phyloP scores from a whole-genome alignment of 73 alveolate species.

The Paramecium pentaurelia region DNA sequence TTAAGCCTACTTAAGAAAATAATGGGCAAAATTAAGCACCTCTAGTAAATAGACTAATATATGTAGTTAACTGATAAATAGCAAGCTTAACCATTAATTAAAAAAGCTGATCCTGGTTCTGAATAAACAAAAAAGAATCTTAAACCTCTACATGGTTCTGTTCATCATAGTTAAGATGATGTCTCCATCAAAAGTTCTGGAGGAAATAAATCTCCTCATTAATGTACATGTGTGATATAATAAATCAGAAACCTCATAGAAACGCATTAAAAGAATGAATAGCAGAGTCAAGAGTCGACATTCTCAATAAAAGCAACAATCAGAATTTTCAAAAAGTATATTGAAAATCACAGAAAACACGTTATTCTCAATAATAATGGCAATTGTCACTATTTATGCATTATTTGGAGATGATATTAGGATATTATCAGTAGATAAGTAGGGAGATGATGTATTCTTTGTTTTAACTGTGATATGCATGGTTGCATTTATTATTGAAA shows the following conservation, averaged over 20 bases:
- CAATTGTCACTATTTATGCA: conserved; percentile 81
- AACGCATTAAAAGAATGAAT: neutral
- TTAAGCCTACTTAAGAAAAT: neutral
- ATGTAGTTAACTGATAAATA: conserved; percentile 23
- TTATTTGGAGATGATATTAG: conserved; percentile 87
- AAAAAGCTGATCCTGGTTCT: neutral
- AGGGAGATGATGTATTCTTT: conserved; percentile 57
- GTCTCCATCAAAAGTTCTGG: neutral
- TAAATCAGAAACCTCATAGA: neutral
- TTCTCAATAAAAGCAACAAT: neutral
- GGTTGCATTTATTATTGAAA: conserved; percentile 57
- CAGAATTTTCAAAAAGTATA: neutral
- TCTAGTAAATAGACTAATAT: neutral
- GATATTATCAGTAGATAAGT: conserved; percentile 45
- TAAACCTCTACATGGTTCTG: neutral
- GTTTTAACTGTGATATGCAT: conserved; percentile 41
- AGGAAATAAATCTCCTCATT: neutral
- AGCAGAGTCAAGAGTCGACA: neutral
- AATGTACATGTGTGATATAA: neutral
- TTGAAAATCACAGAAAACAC: neutral
- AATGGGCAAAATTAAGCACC: neutral
- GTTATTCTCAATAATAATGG: conserved; percentile 63
- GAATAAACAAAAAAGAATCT: neutral
- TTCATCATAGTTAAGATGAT: neutral
- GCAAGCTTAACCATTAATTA: neutral